Evolutionary conservation across 441 rosid species (phyloP).

Genomic region (Populus hybrid): DNA sequence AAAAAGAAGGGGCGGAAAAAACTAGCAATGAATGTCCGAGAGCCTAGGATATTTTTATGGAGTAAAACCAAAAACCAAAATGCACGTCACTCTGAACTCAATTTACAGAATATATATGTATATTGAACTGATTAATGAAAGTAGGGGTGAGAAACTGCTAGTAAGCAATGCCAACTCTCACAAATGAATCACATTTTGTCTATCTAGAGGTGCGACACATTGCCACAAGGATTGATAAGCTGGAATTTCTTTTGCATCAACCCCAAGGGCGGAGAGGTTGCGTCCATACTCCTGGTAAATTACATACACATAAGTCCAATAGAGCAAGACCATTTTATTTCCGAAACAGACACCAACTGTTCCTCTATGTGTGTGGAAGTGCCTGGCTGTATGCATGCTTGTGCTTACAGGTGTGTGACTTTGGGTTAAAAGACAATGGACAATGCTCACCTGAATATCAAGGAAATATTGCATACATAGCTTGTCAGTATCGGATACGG

Average conservation of each 20-base stretch:
- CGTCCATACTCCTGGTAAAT: constrained; percentile 78
- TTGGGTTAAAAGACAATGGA: background rate
- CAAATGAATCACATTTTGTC: constrained; percentile 43
- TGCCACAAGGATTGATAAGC: constrained; percentile 79
- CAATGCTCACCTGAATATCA: constrained; percentile 73
- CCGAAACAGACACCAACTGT: background rate
- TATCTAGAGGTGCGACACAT: constrained; percentile 84
- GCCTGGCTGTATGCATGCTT: background rate
- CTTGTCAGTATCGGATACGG: constrained; percentile 83
- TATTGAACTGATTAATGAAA: background rate
- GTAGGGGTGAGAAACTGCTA: constrained; percentile 10
- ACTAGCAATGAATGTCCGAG: background rate
- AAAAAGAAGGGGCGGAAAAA: background rate
- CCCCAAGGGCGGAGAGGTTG: constrained; percentile 60
- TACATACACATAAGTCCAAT: background rate
- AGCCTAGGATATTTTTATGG: background rate
- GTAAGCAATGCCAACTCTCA: constrained; percentile 18
- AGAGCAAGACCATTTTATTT: background rate
- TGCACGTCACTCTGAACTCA: constrained; percentile 6
- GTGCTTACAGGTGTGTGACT: background rate
- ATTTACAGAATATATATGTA: background rate
- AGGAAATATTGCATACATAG: constrained; percentile 93
- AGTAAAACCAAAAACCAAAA: background rate
- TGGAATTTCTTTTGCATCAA: constrained; percentile 64
- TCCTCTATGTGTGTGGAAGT: background rate